A percentile compares a stretch with the other conserved stretches of the same genome.
Conservation (phyloP, 108 stramenopile genomes). For the Craspedostauros australis region DNA sequence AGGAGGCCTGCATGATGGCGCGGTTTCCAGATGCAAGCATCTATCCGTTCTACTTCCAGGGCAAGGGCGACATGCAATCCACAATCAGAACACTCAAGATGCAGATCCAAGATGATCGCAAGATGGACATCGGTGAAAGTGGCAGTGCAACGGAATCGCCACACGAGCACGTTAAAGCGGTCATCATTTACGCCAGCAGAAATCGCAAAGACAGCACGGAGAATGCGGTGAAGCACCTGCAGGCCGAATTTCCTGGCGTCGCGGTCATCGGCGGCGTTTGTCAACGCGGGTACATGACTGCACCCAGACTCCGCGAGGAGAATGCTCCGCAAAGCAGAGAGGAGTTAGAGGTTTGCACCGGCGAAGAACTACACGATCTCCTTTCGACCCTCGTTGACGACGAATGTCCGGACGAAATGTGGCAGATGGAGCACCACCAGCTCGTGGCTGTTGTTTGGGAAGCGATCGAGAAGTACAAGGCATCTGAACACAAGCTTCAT, state of each 20-base stretch:
- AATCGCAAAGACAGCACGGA: slow-evolving; percentile 6
- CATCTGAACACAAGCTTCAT: background rate
- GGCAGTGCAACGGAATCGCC: background rate
- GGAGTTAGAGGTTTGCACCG: too few relatives aligned
- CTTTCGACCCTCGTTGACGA: slow-evolving; percentile 8
- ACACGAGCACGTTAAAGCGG: slow-evolving; percentile 14
- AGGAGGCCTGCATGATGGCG: slow-evolving; percentile 20
- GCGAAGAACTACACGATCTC: background rate
- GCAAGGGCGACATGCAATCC: background rate
- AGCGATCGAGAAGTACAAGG: too few relatives aligned
- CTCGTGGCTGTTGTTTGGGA: too few relatives aligned
- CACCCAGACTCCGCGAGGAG: too few relatives aligned
- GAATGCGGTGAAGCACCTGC: background rate
- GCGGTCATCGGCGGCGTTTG: too few relatives aligned
- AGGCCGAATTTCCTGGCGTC: too few relatives aligned
- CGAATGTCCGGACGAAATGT: slow-evolving; percentile 20
- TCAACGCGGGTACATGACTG: too few relatives aligned
- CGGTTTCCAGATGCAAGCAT: slow-evolving; percentile 33
- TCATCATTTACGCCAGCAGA: slow-evolving; percentile 43
- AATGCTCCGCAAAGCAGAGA: too few relatives aligned
- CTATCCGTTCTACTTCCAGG: slow-evolving; percentile 31
- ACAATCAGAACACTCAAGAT: slow-evolving; percentile 2
- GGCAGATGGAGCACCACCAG: too few relatives aligned
- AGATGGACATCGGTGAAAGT: too few relatives aligned
- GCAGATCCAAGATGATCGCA: background rate